Evolutionary conservation across 73 alveolate genomes (phyloP), one percentile per base, ranked within the genome.

Genomic region (Urostyla sp.): DNA sequence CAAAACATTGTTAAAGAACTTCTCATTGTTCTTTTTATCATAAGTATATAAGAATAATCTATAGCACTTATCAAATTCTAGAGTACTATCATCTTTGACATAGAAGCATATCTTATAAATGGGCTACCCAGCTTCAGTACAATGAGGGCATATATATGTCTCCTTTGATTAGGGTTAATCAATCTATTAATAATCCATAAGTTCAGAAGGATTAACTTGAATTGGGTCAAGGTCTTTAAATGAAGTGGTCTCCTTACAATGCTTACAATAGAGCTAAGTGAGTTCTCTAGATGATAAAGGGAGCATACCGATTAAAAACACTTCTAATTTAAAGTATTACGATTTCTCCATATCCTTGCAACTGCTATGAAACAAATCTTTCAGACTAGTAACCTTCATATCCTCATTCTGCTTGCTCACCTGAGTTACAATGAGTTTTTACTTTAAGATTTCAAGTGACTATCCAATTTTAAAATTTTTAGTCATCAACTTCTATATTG

Each of bases 1-100:
- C 31, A 36, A 23, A 6, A 69, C 52, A 23, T 69, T 69, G 1
- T 59, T 69, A 46, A 69, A 69, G 24, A 69, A 27, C 31, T 69
- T 69, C 32, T 49, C 67, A 27, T 69, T 69, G 4, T 63, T 60
- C 1, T 37, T 20, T 38, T 69, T 11, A 3, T 69, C 69, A 30
- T 69, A 57, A 38, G 66, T 48, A 69, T 69, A 69, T 16, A 46
- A 49, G 31, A 37, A 48, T 7, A 69, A 52, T 27, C 49, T 69
- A 24, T 48, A 69, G 21, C 53, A 23, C 16, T 27, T 18, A 49
- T 69, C 83, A 2, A 18, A 31, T 18, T 34, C 34, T 1, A 69
- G 53, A 27, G 83, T 48, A 7, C 57, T 27, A 11, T 69, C 83
- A 46, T 69, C 83, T 30, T 69, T 69, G n/a, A 69, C 83, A 4